Percentiles rank a stretch among this genome's conserved stretches.
Evolutionary conservation across 495 filamentous ascomycete species (phyloP).

Genomic region (Xylaria grammica): DNA sequence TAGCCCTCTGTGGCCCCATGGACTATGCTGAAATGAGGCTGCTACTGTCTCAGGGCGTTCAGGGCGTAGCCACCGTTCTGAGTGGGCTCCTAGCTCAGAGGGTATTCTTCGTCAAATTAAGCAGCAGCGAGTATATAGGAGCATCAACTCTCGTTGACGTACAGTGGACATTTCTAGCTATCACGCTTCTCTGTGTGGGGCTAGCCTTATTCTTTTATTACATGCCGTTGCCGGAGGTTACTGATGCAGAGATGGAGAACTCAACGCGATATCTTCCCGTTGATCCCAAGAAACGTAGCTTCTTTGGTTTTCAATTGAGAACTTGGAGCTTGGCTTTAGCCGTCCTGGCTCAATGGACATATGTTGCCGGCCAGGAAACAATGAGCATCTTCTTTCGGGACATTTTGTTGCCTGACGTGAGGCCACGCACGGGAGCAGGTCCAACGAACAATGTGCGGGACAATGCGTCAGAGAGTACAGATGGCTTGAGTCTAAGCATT

Average conservation of each 20-base stretch:
- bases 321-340: slow-evolving; percentile 62
- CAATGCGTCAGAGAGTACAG: slow-evolving; percentile 19
- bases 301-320: slow-evolving; percentile 43
- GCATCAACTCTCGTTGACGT: slow-evolving; percentile 61
- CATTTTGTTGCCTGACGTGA: slow-evolving; percentile 45
- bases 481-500: slow-evolving; percentile 60
- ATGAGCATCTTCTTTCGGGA: slow-evolving; percentile 69
- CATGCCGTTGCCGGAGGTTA: slow-evolving; percentile 59
- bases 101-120: slow-evolving; percentile 63
- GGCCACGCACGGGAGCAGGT: slow-evolving; percentile 45
- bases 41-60: slow-evolving; percentile 70
- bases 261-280: slow-evolving; percentile 48
- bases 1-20: slow-evolving; percentile 60
- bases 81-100: slow-evolving; percentile 69
- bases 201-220: slow-evolving; percentile 66
- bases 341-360: slow-evolving; percentile 73
- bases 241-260: slow-evolving; percentile 54
- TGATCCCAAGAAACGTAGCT: slow-evolving; percentile 43
- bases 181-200: slow-evolving; percentile 72
- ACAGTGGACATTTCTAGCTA: slow-evolving; percentile 78
- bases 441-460: slow-evolving; percentile 44
- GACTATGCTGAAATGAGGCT: slow-evolving; percentile 62
- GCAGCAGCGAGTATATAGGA: slow-evolving; percentile 23
- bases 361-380: slow-evolving; percentile 73
- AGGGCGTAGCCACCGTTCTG: slow-evolving; percentile 69